Evolutionary conservation across 148 eudicot genomes (phyloP).

Genomic region (Camellia japonica): DNA sequence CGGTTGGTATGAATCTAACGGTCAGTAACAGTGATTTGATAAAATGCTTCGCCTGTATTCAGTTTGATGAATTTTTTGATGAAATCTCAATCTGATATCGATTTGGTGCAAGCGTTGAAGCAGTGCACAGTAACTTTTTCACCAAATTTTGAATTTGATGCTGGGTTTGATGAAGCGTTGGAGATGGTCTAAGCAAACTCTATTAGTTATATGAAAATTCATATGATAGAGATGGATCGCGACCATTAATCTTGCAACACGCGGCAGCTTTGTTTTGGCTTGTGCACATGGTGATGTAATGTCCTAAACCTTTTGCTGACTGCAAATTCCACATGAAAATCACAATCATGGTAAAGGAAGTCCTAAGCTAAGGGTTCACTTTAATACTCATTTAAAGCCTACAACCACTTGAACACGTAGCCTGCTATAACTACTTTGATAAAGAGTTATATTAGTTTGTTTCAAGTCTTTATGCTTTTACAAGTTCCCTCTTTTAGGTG

Average conservation of each 20-base stretch:
- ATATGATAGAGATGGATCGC: neutral
- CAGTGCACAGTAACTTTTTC: too few relatives aligned
- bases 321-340: neutral
- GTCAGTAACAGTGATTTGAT: too few relatives aligned
- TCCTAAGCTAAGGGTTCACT: neutral
- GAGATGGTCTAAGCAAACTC: too few relatives aligned
- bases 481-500: conserved; percentile 14
- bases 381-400: neutral
- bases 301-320: conserved; percentile 2
- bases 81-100: too few relatives aligned
- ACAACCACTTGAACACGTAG: conserved; percentile 6
- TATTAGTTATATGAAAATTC: too few relatives aligned
- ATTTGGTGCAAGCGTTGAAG: too few relatives aligned
- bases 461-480: neutral
- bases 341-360: neutral
- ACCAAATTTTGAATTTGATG: too few relatives aligned
- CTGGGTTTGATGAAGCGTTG: too few relatives aligned
- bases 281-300: neutral
- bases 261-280: neutral
- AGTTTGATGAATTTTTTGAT: too few relatives aligned
- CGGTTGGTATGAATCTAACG: too few relatives aligned
- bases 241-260: neutral
- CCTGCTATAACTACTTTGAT: too few relatives aligned
- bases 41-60: too few relatives aligned
- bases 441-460: neutral